A percentile compares a stretch with the other conserved stretches of the same genome.
These are phyloP conservation scores for Osmanthus fragrans DNA, from an alignment of 257 asterid species.

Conservation along the genomic window DNA sequence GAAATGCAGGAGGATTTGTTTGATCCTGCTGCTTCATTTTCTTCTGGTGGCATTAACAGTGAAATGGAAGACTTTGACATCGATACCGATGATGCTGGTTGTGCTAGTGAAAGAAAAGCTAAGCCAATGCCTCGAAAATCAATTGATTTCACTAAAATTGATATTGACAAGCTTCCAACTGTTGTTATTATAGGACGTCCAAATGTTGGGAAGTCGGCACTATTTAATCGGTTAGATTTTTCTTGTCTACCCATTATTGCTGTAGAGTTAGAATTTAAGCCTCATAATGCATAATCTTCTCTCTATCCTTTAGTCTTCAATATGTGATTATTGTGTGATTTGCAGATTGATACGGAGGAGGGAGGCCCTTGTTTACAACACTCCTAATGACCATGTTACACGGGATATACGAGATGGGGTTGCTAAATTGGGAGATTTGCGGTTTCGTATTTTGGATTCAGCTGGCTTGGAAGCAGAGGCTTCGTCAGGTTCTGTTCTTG, in stretches of 20 bases:
- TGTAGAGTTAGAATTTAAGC: background rate
- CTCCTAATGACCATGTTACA: slow-evolving; percentile 93
- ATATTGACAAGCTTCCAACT: slow-evolving; percentile 74
- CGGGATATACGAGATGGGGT: slow-evolving; percentile 94
- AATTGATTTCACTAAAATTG: slow-evolving; percentile 74
- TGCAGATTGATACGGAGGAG: slow-evolving; percentile 89
- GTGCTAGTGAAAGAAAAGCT: slow-evolving; percentile 30
- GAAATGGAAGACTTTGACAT: slow-evolving; percentile 32
- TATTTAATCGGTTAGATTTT: slow-evolving; percentile 79
- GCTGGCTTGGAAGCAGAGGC: slow-evolving; percentile 99
- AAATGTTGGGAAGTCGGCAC: slow-evolving; percentile 93
- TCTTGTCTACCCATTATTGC: slow-evolving; percentile 6
- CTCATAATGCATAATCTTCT: slow-evolving; percentile 1
- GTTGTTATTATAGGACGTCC: slow-evolving; percentile 88
- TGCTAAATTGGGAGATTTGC: slow-evolving; percentile 85
- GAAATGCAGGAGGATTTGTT: slow-evolving; percentile 26
- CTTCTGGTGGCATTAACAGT: slow-evolving; percentile 26
- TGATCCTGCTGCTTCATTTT: slow-evolving; percentile 35
- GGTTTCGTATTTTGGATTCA: slow-evolving; percentile 90
- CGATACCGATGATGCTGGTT: slow-evolving; percentile 27
- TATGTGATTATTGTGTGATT: slow-evolving; percentile 21
- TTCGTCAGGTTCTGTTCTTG: slow-evolving; percentile 92
- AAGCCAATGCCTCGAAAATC: slow-evolving; percentile 36
- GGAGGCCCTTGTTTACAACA: slow-evolving; percentile 98
- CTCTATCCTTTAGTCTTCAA: slow-evolving; percentile 8